A percentile compares a stretch with the other conserved stretches of the same genome.
These are phyloP conservation scores for Colletotrichum liaoningense DNA, from an alignment of 2,329 filamentous ascomycete species.

Conservation along the genomic window DNA sequence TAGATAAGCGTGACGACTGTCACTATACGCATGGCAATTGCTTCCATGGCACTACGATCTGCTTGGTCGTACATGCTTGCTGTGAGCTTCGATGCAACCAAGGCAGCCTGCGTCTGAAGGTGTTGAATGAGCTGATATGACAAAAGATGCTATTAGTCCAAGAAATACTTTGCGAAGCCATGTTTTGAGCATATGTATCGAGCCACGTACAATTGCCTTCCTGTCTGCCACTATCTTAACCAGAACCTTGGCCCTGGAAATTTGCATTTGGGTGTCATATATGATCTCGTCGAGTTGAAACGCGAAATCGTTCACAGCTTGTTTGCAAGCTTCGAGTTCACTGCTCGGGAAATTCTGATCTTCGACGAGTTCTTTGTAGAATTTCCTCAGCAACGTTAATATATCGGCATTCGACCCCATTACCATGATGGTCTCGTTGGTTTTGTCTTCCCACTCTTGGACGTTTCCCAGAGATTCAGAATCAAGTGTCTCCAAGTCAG, in stretches of 20 bases:
- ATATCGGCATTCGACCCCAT: conserved; percentile 52
- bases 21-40: conserved; percentile 42
- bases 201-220: conserved; percentile 7
- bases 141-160: neutral
- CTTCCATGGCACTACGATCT: conserved; percentile 41
- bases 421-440: conserved; percentile 48
- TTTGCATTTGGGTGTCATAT: conserved; percentile 18
- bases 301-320: neutral
- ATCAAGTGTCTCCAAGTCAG: neutral
- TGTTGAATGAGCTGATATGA: conserved; percentile 45
- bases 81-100: neutral
- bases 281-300: conserved; percentile 14
- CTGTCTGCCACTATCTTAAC: conserved; percentile 1
- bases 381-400: conserved; percentile 43
- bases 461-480: conserved; percentile 43
- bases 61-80: conserved; percentile 44
- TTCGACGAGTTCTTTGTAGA: conserved; percentile 48
- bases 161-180: rapidly evolving
- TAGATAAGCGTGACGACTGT: conserved; percentile 42
- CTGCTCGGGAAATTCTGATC: conserved; percentile 37
- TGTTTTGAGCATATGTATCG: neutral
- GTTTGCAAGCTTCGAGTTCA: neutral
- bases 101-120: conserved; percentile 45
- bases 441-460: conserved; percentile 51
- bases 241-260: neutral